A percentile compares a stretch with the other conserved stretches of the same genome.
Conservation (phyloP, 345 rosid species). For the Euphorbia tirucalli region DNA sequence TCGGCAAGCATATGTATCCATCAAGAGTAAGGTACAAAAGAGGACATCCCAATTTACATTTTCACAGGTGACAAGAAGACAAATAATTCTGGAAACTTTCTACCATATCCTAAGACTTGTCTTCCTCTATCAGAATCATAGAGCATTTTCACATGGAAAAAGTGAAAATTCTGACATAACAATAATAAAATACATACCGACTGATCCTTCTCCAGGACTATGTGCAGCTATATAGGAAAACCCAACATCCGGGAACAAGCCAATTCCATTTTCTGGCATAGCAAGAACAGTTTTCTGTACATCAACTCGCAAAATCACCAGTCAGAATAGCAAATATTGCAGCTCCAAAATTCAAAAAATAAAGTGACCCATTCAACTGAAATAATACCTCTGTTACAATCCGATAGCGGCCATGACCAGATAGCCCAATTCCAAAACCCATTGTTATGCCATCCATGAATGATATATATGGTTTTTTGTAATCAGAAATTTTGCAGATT, state of each 20-base stretch:
- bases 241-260: conserved; percentile 97
- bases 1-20: background rate
- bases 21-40: background rate
- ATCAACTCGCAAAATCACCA: conserved; percentile 15
- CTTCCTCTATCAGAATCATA: background rate
- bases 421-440: conserved; percentile 94
- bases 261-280: conserved; percentile 97
- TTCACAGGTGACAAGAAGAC: background rate
- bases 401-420: conserved; percentile 89
- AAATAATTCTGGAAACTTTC: background rate
- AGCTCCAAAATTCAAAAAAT: background rate
- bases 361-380: background rate
- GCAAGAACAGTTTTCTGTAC: conserved; percentile 74
- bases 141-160: background rate
- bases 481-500: conserved; percentile 83
- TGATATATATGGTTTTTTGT: conserved; percentile 80
- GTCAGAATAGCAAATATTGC: conserved; percentile 8
- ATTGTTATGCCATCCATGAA: conserved; percentile 94
- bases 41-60: too few relatives aligned
- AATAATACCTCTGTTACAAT: conserved; percentile 76
- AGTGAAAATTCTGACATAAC: background rate
- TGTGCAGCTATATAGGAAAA: conserved; percentile 89
- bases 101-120: background rate
- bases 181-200: conserved; percentile 47
- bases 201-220: conserved; percentile 88